Evolutionary conservation across 768 basidiomycete species (phyloP), one percentile per base, ranked within the genome.

Genomic region (Pisolithus sp.): DNA sequence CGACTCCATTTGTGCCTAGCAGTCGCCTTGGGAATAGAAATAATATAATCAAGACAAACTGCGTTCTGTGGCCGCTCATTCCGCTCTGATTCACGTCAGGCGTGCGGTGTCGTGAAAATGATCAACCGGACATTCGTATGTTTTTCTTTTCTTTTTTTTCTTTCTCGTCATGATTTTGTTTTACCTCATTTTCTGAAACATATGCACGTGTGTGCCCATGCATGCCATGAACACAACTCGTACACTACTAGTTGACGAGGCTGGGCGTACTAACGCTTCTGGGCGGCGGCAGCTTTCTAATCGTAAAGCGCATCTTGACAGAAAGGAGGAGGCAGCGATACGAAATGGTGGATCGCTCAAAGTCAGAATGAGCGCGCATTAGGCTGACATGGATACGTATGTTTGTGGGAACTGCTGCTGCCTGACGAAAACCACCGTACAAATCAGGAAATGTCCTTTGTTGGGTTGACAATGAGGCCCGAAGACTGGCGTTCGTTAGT

Each of bases 371-470:
- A 8, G 20, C 26, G 21, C 43, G 7, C 18, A 49, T 52, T 47
- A n/a, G n/a, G n/a, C n/a, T n/a, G n/a, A n/a, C 38, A 52, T 67
- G 65, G 64, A 65, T 66, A 65, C 65, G 53, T 43, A 41, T 12
- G 8, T 9, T 41, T 41, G 15, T n/a, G 39, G 17, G 21, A 40
- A 15, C 39, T 26, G 26, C 26, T 26, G 30, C 30, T 30, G 30
- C 7, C 8, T 30, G 30, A 23, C 34, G 34, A 15, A 34, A n/a
- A 34, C 34, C 34, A 34, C 34, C 34, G 13, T 34, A 34, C 12
- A 15, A 34, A 34, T 34, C 34, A n/a, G 34, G 34, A 15, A 31
- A 34, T 15, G 34, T 15, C 12, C 30, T 13, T 13, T 15, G 34
- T 15, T 15, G 12, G 34, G 5, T 15, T 34, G 34, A 15, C 12